Base-by-base conservation (phyloP, 2,329 filamentous ascomycete genomes). In the Cladosporium sp. region DNA sequence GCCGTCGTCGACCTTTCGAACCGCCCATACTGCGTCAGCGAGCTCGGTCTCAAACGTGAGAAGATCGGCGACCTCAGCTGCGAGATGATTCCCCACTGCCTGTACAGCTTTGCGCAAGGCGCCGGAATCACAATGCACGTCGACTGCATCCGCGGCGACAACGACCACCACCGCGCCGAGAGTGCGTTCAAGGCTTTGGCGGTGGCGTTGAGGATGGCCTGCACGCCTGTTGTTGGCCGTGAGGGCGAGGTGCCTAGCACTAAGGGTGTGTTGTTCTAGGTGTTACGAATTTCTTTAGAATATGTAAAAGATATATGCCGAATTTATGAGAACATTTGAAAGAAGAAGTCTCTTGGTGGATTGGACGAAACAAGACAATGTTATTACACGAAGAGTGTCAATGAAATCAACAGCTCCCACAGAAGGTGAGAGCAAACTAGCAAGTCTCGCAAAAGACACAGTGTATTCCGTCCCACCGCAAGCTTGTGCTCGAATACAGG, bases 171-270 rank as follows among this genome's bases (percentile, higher is more conserved):
- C 78, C 82, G 92, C 60, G 92, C 94, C 9, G 94, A 97, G 84
- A 94, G 89, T 73, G 94, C 93, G 15, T 97, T 99, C 77, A 99
- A 99, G 83, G 94, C 94, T 49, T 76, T 97, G 65, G 94, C 94
- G 0, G 86, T 97, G 45, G 94, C 94, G 7, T 82, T 95, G 58
- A 83, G 88, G 67, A 83, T 84, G 74, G 94, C 94, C 9, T 93
- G 87, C 51, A 82, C 83, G 52, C 82, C 85, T 66, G 85, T 93
- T 34, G 84, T 85, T 42, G 91, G 90, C 11, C 88, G 88, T 72
- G 92, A 95, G 76, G 92, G 91, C 2, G 94, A 99, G 80, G 87
- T 97, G 25, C 90, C 92, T 55, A 97, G 92, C 78, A 97, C 93
- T 8, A 97, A 97, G 83, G 93, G 93, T 11, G 96, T 96, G 36